Conservation (phyloP, 768 basidiomycete genomes). For the Podaxis sp. region DNA sequence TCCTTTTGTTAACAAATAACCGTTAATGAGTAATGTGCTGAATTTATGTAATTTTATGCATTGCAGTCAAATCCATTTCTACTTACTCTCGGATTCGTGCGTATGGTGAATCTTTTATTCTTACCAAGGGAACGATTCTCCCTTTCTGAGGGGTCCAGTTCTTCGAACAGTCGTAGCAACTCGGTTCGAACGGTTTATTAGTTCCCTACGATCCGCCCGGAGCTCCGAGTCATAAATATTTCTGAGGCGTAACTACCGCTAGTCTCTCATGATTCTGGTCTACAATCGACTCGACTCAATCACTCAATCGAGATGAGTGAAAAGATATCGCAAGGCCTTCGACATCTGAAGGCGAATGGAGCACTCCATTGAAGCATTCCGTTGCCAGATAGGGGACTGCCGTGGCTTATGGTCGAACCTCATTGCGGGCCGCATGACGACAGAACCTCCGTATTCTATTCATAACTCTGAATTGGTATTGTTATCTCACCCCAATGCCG, state of each 20-base stretch:
- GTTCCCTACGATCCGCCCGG: not conserved
- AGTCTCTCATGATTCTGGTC: not conserved
- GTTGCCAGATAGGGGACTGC: not conserved
- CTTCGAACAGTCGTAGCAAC: not conserved
- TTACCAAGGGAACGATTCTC: not conserved
- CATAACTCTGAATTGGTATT: constrained; percentile 5
- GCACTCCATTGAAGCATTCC: not conserved
- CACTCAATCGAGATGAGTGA: not conserved
- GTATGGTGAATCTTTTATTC: too few species aligned
- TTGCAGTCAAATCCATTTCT: too few species aligned
- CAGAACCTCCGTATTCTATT: constrained; percentile 7
- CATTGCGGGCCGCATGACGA: constrained; percentile 4
- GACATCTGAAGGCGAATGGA: not conserved
- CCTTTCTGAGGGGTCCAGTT: not conserved
- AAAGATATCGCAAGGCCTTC: not conserved
- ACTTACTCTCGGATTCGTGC: too few species aligned
- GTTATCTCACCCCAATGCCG: not conserved
- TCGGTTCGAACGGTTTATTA: not conserved
- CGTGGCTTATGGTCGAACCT: not conserved
- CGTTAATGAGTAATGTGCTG: too few species aligned
- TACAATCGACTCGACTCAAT: not conserved
- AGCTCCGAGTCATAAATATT: not conserved
- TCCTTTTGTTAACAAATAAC: too few species aligned
- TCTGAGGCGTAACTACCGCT: not conserved
- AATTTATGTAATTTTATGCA: too few species aligned